These are phyloP conservation scores for Proliferodiscus dingleyae DNA, from an alignment of 2,329 filamentous ascomycete species.

Conservation along the genomic window DNA sequence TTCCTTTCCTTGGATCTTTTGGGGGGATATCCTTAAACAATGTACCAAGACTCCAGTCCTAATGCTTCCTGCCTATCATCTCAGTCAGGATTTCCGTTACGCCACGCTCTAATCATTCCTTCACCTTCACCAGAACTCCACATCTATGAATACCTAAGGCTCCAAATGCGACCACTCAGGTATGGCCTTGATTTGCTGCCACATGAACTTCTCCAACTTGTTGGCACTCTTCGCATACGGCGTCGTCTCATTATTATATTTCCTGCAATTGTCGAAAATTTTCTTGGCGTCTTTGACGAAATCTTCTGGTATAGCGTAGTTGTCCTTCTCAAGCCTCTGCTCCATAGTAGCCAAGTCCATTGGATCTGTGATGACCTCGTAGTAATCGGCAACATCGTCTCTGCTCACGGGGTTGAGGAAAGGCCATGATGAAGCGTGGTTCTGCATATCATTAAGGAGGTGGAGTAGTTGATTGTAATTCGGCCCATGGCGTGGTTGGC, in stretches of 20 bases:
- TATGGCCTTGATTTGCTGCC: slow-evolving; percentile 83
- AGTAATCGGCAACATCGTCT: slow-evolving; percentile 97
- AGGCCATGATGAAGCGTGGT: slow-evolving; percentile 88
- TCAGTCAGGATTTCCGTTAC: not conserved
- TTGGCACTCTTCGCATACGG: slow-evolving; percentile 93
- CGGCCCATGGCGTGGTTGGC: slow-evolving; percentile 90
- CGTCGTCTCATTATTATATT: slow-evolving; percentile 94
- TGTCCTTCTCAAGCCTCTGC: slow-evolving; percentile 85
- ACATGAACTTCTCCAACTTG: slow-evolving; percentile 92
- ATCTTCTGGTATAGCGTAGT: slow-evolving; percentile 87
- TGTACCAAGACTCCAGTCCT: not conserved
- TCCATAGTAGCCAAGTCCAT: slow-evolving; percentile 98
- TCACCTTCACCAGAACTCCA: not conserved
- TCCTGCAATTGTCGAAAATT: slow-evolving; percentile 90
- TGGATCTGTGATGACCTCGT: slow-evolving; percentile 94
- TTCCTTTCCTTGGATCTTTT: too few species aligned
- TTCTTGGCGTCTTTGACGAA: slow-evolving; percentile 85
- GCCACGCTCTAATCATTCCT: not conserved
- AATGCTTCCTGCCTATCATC: not conserved
- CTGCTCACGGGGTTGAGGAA: slow-evolving; percentile 91
- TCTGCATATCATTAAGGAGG: slow-evolving; percentile 91
- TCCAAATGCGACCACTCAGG: slow-evolving; percentile 74
- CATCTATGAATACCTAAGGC: slow-evolving; percentile 10
- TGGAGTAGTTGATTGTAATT: slow-evolving; percentile 94
- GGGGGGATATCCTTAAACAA: too few species aligned